Evolutionary conservation across 1,284 basidiomycete species (phyloP), one percentile per base, ranked within the genome.

Genomic region (Sporisorium iseilematis-ciliati): DNA sequence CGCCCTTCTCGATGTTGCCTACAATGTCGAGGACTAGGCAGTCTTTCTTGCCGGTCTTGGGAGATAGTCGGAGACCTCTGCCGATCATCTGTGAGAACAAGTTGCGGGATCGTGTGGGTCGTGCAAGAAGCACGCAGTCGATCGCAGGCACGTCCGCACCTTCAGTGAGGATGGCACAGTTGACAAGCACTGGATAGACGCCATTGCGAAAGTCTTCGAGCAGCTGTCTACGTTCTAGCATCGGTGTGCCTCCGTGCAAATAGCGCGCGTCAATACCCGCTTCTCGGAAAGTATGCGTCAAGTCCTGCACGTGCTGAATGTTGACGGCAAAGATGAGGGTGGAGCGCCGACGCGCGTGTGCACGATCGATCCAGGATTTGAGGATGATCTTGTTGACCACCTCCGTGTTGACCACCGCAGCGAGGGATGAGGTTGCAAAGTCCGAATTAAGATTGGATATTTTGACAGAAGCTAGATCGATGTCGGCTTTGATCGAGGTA

Each of bases 1-100:
- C 88, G 5, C 93, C 93, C 21, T 91, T 89, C 29, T 87, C 87
- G 26, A 90, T 88, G 57, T 90, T 93, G 75, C 95, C 95, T 7
- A 96, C 93, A 68, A 97, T 91, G 84, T 99, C 95, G 66, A 99
- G 91, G 52, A 98, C 90, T 23, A 90, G 90, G 84, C 96, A 98
- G 82, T 97, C 91, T 40, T 85, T 79, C 86, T 99, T 99, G 49
- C 90, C 92, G 0, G 93, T 95, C 6, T 85, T 85, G 2, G 93
- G 92, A 0, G 92, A 94, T 26, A 93, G 88, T 61, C 96, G 89
- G 88, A 98, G 91, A 8, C 96, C 95, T 57, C 96, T 89, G 0
- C 95, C 96, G 75, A 98, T 93, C 95, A 98, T 99, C 82, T 98
- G 96, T 4, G 92, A 90, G 78, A 95, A 95, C 8, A 97, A 86